Conservation (phyloP, 1,284 basidiomycete species). For the Mycosarcoma maydis region DNA sequence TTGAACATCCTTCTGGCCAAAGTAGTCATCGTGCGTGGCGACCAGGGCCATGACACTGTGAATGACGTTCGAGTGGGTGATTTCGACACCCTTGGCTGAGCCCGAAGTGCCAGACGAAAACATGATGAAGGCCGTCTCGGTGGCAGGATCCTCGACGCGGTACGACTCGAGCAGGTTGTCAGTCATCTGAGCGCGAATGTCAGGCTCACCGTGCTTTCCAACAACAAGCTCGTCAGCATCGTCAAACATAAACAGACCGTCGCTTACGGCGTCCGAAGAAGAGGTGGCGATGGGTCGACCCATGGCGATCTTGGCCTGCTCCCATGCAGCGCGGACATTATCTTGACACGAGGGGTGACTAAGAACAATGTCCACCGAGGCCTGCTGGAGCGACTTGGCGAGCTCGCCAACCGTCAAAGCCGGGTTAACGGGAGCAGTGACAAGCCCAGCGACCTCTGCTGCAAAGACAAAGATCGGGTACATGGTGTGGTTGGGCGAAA, state of each 20-base stretch:
- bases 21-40: slow-evolving; percentile 41
- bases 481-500: slow-evolving; percentile 62
- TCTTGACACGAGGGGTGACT: slow-evolving; percentile 45
- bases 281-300: slow-evolving; percentile 15
- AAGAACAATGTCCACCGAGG: slow-evolving; percentile 49
- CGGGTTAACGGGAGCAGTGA: slow-evolving; percentile 58
- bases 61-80: slow-evolving; percentile 62
- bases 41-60: slow-evolving; percentile 50
- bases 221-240: slow-evolving; percentile 43
- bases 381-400: slow-evolving; percentile 55
- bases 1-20: slow-evolving; percentile 43
- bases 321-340: slow-evolving; percentile 47
- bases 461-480: slow-evolving; percentile 57
- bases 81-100: slow-evolving; percentile 63
- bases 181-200: slow-evolving; percentile 41
- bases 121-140: slow-evolving; percentile 53
- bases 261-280: slow-evolving; percentile 4
- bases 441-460: slow-evolving; percentile 46
- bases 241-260: slow-evolving; percentile 57
- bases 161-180: slow-evolving; percentile 43
- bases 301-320: slow-evolving; percentile 39
- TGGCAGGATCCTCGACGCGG: slow-evolving; percentile 41
- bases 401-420: slow-evolving; percentile 60
- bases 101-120: slow-evolving; percentile 63
- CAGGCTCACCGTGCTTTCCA: slow-evolving; percentile 42